Percentiles rank a stretch among this genome's conserved stretches.
Conservation (phyloP, 2,329 filamentous ascomycete genomes). For the Colletotrichum cereale region DNA sequence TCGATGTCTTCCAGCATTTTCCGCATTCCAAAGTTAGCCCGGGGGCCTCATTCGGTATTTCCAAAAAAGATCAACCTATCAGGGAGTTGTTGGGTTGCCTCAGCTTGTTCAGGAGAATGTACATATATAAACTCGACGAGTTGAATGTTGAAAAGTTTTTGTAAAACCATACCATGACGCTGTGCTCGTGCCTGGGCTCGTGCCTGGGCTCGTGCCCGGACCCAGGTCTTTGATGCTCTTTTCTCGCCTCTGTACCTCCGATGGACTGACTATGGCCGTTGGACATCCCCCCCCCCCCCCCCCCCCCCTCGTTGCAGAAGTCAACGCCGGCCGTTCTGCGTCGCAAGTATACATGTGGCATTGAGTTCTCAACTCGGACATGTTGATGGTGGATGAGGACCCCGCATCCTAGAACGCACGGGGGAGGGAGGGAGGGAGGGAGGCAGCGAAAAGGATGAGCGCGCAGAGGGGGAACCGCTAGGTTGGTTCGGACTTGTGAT, state of each 20-base stretch:
- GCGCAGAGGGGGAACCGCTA: too few species aligned
- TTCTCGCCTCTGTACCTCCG: background rate
- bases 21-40: slow-evolving; percentile 6
- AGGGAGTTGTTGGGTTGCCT: slow-evolving; percentile 18
- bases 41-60: slow-evolving; percentile 6
- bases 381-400: background rate
- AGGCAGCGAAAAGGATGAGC: background rate
- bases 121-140: slow-evolving; percentile 26
- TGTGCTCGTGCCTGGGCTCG: background rate
- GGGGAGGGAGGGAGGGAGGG: background rate
- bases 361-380: background rate
- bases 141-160: slow-evolving; percentile 31
- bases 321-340: background rate
- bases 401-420: background rate
- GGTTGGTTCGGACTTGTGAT: too few species aligned
- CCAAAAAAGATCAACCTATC: slow-evolving; percentile 6
- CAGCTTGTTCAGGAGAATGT: slow-evolving; percentile 24
- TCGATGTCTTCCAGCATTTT: background rate
- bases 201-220: background rate
- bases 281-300: too few species aligned
- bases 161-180: background rate
- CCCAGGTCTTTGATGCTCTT: background rate
- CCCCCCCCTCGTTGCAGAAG: too few species aligned
- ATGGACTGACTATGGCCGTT: background rate
- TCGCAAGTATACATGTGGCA: too few species aligned